Evolutionary conservation across 2,329 filamentous ascomycete genomes (phyloP).

Genomic region (Graphium sp.): DNA sequence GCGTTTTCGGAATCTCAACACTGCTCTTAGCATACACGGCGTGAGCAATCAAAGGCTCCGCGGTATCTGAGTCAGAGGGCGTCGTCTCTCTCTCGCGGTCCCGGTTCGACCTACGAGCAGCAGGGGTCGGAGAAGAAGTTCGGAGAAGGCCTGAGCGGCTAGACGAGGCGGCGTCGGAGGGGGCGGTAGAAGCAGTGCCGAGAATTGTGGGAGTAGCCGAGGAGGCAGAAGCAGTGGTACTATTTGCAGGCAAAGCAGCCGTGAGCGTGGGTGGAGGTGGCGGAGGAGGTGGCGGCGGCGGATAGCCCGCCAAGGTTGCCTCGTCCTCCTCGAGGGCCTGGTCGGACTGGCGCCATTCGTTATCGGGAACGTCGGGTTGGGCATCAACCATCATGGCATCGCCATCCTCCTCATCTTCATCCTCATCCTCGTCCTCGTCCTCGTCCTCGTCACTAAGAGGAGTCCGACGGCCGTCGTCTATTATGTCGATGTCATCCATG

Average conservation of each 20-base stretch:
- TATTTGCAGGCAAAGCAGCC: too few relatives aligned
- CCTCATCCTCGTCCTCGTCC: slow-evolving; percentile 18
- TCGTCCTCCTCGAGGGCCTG: slow-evolving; percentile 61
- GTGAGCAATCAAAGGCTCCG: slow-evolving; percentile 47
- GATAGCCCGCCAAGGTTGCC: slow-evolving; percentile 61
- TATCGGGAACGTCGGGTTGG: slow-evolving; percentile 21
- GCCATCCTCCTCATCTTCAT: slow-evolving; percentile 31
- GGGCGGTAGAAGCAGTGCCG: slow-evolving; percentile 42
- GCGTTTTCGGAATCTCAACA: slow-evolving; percentile 68
- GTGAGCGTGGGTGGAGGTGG: slow-evolving; percentile 42
- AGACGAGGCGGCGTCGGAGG: slow-evolving; percentile 18
- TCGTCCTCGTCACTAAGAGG: slow-evolving; percentile 17
- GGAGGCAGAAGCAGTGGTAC: slow-evolving; percentile 5
- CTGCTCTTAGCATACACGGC: slow-evolving; percentile 46
- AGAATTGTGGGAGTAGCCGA: slow-evolving; percentile 33
- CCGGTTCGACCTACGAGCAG: slow-evolving; percentile 19
- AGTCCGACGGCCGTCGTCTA: slow-evolving; percentile 11
- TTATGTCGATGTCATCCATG: slow-evolving; percentile 17
- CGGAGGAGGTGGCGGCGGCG: slow-evolving; percentile 43
- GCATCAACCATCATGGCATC: slow-evolving; percentile 43
- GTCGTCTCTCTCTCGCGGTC: slow-evolving; percentile 47
- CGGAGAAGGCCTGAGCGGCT: too few relatives aligned
- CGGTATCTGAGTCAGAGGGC: slow-evolving; percentile 57
- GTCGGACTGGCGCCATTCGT: slow-evolving; percentile 37
- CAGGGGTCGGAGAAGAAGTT: too few relatives aligned